Conservation (phyloP, 352 stramenopile species). For the Globisporangium cylindrosporum region DNA sequence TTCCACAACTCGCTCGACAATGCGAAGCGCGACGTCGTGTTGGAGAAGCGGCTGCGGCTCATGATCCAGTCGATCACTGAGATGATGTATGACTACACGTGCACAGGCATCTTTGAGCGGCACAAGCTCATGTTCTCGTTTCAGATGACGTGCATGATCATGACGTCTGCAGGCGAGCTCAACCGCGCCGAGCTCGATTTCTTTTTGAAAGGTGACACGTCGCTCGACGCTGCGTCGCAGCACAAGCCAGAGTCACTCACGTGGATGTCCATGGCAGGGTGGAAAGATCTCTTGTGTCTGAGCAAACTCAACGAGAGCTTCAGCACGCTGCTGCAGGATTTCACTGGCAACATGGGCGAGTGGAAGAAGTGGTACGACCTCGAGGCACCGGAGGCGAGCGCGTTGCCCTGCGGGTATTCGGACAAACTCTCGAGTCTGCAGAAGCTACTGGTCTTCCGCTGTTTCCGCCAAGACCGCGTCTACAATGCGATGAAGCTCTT, state of each 20-base stretch:
- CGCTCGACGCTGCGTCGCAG: conserved; percentile 73
- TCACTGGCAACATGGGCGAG: conserved; percentile 42
- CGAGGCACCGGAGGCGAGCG: conserved; percentile 83
- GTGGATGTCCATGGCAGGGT: conserved; percentile 88
- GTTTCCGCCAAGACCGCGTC: conserved; percentile 93
- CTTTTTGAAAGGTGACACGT: conserved; percentile 96
- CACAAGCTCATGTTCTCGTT: conserved; percentile 98
- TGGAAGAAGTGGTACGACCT: conserved; percentile 95
- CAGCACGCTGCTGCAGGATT: conserved; percentile 42
- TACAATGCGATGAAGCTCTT: conserved; percentile 97
- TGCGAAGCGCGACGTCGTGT: conserved; percentile 88
- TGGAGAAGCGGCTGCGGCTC: conserved; percentile 85
- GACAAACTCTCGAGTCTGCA: conserved; percentile 84
- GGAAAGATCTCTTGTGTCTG: conserved; percentile 92
- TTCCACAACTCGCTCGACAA: conserved; percentile 90
- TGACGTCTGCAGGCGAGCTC: conserved; percentile 80
- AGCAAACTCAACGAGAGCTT: conserved; percentile 72
- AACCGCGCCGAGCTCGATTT: conserved; percentile 91
- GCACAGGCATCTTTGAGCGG: conserved; percentile 96
- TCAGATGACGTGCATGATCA: conserved; percentile 96
- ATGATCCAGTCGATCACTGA: conserved; percentile 91
- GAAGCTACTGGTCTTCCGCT: conserved; percentile 91
- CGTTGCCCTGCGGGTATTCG: conserved; percentile 81
- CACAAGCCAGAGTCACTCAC: conserved; percentile 64
- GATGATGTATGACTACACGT: conserved; percentile 97